A percentile compares a stretch with the other conserved stretches of the same genome.
Conservation (phyloP, 2,329 filamentous ascomycete genomes). For the Bipolaris gigantea region DNA sequence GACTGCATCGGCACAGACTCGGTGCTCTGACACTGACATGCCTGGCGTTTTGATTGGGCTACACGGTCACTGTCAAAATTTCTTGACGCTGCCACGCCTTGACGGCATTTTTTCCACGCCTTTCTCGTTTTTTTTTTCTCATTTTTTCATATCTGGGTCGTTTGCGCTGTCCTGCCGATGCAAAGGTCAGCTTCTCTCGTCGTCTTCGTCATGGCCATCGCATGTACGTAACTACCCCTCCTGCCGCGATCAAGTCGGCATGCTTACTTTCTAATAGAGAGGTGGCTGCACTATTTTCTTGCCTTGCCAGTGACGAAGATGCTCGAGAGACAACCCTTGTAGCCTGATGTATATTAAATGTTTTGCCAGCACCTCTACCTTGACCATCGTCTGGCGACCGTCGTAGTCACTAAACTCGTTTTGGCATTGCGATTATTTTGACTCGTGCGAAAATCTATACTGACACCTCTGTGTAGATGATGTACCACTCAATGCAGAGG, state of each 20-base stretch:
- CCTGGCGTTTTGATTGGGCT: slow-evolving; percentile 44
- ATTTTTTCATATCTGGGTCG: slow-evolving; percentile 33
- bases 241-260: slow-evolving; percentile 44
- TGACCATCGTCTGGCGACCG: slow-evolving; percentile 19
- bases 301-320: slow-evolving; percentile 47
- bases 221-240: slow-evolving; percentile 50
- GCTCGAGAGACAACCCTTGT: slow-evolving; percentile 36
- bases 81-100: slow-evolving; percentile 38
- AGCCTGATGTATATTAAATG: slow-evolving; percentile 34
- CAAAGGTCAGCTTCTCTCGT: slow-evolving; percentile 45
- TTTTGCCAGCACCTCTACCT: slow-evolving; percentile 20
- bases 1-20: slow-evolving; percentile 45
- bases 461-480: slow-evolving; percentile 60
- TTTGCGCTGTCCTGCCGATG: slow-evolving; percentile 41
- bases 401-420: slow-evolving; percentile 18
- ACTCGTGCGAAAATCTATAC: slow-evolving; percentile 27
- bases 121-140: slow-evolving; percentile 32
- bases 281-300: slow-evolving; percentile 42
- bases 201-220: slow-evolving; percentile 51
- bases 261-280: slow-evolving; percentile 49
- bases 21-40: slow-evolving; percentile 38
- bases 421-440: slow-evolving; percentile 1
- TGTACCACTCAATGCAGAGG: slow-evolving; percentile 59
- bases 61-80: slow-evolving; percentile 25
- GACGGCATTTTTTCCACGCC: slow-evolving; percentile 36